Base-by-base conservation (phyloP, 352 stramenopile species). In the Phytopythium sindhum region DNA sequence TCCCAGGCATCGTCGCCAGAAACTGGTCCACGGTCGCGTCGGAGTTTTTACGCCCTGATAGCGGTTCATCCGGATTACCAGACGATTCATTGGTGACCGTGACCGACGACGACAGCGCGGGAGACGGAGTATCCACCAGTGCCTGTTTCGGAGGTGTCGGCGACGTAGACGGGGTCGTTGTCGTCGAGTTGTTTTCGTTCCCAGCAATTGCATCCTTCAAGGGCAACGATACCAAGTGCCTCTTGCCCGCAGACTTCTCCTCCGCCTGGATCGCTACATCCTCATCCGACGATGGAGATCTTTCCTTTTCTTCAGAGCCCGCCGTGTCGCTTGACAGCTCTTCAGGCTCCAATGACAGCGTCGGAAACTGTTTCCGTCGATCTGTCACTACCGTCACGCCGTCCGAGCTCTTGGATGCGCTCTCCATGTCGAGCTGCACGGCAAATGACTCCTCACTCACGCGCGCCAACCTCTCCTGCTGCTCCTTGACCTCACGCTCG, bases 1-100 rank as follows among this genome's bases (percentile, higher is more conserved):
- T 97, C 35, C 93, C 89, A 45, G 89, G 92, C 74, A 98, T 88
- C 26, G 76, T 85, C 66, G 86, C 75, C 60, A 96, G 72, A 64
- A 92, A 84, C 45, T 82, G 68, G 75, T 96, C 82, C 72, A 93
- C 79, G 44, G 39, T 73, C 37, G 74, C 64, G 33, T 81, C 77
- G 15, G 58, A 68, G 45, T 75, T 67, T 55, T 81, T 80, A 31
- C 75, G 77, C 23, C 80, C 80, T 12, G 78, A 90, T 6, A 90
- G 63, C 2, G 84, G 84, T 35, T 89, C 81, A 63, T 90, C 81
- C 3, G 29, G 37, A 47, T 39, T 60, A 48, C 64, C 61, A 6
- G 29, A 1, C 54, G 74, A 69, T 26, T 70, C 65, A 57, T 60
- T 74, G 57, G 69, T 69, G 64, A 77, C 55, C 62, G 67, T 66